Evolutionary conservation across 805 yeast species (phyloP), one percentile per base, ranked within the genome.

Genomic region (Yamadazyma paraphyllophila): DNA sequence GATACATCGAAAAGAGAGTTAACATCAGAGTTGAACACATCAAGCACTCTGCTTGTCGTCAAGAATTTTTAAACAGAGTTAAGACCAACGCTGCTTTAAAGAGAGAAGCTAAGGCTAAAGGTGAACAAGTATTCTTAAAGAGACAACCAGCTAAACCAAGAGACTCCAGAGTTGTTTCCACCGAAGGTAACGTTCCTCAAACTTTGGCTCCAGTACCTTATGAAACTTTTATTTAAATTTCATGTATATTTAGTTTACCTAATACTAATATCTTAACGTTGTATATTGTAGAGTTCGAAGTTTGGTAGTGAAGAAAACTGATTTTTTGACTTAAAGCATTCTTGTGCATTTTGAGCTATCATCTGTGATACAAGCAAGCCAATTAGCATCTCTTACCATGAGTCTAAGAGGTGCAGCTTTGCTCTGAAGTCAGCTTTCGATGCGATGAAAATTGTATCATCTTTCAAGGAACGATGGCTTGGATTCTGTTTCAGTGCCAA

Each of bases 41-140:
- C 71, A 91, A 90, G 82, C 99, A 94, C 89, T 94, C 99, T 71
- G 92, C 92, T 81, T 94, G 98, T 85, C 92, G 99, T 82, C 88
- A 88, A 76, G 98, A 94, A 80, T 94, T 94, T 80, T 83, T 94
- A 78, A 86, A 88, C 85, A 90, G 99, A 83, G 99, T 94, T 70
- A 92, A 91, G 84, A 73, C 84, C 71, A 94, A 92, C 80, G 97
- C 96, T 74, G 94, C 88, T 64, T 82, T 81, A 81, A 86, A 84
- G 81, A 76, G 74, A 65, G 98, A 87, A 77, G 99, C 98, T 64
- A 91, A 90, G 83, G 91, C 86, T 61, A 78, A 85, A 73, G 98
- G 98, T 75, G 85, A 82, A 71, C 76, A 87, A 63, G 92, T 88
- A 59, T 80, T 79, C 78, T 88, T 94, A 69, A 94, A 92, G 91